Base-by-base conservation (phyloP, 1,284 basidiomycete species). In the Pseudozyma sp. region DNA sequence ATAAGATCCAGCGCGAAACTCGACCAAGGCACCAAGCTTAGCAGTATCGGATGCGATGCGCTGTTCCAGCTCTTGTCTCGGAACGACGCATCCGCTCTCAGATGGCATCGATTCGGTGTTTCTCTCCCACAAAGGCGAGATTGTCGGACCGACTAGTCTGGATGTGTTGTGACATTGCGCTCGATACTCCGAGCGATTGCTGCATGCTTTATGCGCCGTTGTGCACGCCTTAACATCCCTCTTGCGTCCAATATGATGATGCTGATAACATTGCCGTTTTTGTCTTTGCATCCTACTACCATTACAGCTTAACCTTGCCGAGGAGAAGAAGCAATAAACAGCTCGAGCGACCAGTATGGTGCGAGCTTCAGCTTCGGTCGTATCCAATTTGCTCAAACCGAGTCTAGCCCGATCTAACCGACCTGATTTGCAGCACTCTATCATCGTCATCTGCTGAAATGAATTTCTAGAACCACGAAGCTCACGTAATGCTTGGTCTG, bases 311-410 rank as follows among this genome's bases (percentile, higher is more conserved):
- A 76, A 77, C 69, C 64, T 79, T 48, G 69, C 73, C 24, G 57
- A 64, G 58, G 66, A 68, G 45, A 59, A 78, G 62, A 77, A 79
- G 75, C 62, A 79, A 69, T 66, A 65, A 66, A 34, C 55, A 69
- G 46, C 47, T 57, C 58, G 54, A 33, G 40, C 30, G 50, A 35
- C 49, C 14, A 37, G 14, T n/a, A 17, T n/a, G 37, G 14, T 35
- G 40, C 5, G 24, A 24, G 24, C 24, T 24, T 24, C 24, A 24
- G 24, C 24, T 24, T 24, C 24, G 24, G 24, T 24, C 24, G 24
- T 24, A 24, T 24, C 24, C 24, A 24, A 24, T 24, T 24, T n/a
- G 29, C 11, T 44, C 24, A 39, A 52, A 39, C 13, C 43, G 40
- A 17, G 14, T 16, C 43, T 24, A 24, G 24, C 5, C 43, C 19